A percentile compares a stretch with the other conserved stretches of the same genome.
These are phyloP conservation scores for Yarrowia hollandica DNA, from an alignment of 805 yeast genomes.

Conservation along the genomic window DNA sequence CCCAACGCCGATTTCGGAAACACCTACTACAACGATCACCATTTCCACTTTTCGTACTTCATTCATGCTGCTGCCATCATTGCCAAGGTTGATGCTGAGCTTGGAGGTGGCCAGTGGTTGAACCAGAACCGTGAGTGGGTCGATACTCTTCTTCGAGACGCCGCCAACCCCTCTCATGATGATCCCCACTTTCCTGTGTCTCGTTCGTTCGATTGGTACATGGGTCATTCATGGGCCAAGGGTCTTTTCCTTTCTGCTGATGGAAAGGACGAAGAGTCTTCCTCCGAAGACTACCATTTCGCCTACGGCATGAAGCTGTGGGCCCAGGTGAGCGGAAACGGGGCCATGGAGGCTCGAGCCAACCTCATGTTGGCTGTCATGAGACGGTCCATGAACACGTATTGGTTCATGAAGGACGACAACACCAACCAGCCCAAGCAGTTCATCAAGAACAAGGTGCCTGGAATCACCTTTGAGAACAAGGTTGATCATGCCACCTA, in stretches of 20 bases:
- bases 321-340: conserved; percentile 60
- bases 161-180: conserved; percentile 56
- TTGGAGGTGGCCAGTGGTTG: conserved; percentile 55
- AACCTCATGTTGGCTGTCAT: conserved; percentile 60
- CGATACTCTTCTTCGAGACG: conserved; percentile 63
- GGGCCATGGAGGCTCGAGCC: conserved; percentile 54
- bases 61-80: conserved; percentile 80
- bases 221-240: conserved; percentile 75
- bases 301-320: conserved; percentile 69
- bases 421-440: conserved; percentile 54
- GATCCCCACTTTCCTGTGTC: conserved; percentile 63
- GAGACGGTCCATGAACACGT: conserved; percentile 54
- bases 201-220: conserved; percentile 68
- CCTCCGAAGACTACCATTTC: conserved; percentile 70
- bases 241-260: conserved; percentile 64
- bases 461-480: conserved; percentile 71
- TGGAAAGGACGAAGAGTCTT: conserved; percentile 70
- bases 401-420: conserved; percentile 52
- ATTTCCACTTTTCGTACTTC: conserved; percentile 83
- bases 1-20: conserved; percentile 69
- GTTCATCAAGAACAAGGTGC: conserved; percentile 57
- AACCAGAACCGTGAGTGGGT: conserved; percentile 54
- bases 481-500: conserved; percentile 72
- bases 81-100: conserved; percentile 58
- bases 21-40: conserved; percentile 80